A percentile compares a stretch with the other conserved stretches of the same genome.
phyloP scores from a whole-genome alignment of 148 eudicot species.

The Gaultheria prostrata region DNA sequence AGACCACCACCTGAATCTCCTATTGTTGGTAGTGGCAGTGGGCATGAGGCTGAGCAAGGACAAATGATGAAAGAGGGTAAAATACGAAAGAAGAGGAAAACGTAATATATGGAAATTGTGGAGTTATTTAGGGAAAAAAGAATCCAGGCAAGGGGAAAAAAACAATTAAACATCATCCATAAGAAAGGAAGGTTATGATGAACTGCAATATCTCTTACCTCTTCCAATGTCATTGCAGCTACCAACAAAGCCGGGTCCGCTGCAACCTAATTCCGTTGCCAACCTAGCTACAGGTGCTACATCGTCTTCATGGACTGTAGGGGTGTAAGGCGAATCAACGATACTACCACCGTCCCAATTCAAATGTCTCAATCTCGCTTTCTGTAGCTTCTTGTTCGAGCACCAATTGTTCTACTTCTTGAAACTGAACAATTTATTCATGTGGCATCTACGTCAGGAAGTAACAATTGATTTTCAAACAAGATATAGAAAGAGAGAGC shows the following conservation, averaged over 20 bases:
- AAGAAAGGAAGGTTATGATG: background rate
- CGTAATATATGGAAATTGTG: background rate
- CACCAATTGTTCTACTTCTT: background rate
- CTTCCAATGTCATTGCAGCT: background rate
- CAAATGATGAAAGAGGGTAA: background rate
- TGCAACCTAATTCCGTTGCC: background rate
- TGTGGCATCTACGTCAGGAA: background rate
- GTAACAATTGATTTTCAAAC: background rate
- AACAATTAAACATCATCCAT: background rate
- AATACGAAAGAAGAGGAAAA: background rate
- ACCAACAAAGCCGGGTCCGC: background rate
- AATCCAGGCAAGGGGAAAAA: background rate
- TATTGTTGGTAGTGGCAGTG: background rate
- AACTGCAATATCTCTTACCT: background rate
- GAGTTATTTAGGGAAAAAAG: background rate
- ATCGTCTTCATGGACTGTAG: background rate
- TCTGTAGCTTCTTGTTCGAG: background rate
- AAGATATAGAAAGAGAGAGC: background rate
- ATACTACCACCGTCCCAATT: background rate
- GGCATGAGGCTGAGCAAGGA: background rate
- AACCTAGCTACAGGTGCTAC: background rate
- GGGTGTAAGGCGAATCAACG: background rate
- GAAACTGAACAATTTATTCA: background rate
- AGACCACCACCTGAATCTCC: slow-evolving; percentile 33
- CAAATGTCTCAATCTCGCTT: background rate